Evolutionary conservation across 2,329 filamentous ascomycete genomes (phyloP), one percentile per base, ranked within the genome.

Genomic region (Nemania sp.): DNA sequence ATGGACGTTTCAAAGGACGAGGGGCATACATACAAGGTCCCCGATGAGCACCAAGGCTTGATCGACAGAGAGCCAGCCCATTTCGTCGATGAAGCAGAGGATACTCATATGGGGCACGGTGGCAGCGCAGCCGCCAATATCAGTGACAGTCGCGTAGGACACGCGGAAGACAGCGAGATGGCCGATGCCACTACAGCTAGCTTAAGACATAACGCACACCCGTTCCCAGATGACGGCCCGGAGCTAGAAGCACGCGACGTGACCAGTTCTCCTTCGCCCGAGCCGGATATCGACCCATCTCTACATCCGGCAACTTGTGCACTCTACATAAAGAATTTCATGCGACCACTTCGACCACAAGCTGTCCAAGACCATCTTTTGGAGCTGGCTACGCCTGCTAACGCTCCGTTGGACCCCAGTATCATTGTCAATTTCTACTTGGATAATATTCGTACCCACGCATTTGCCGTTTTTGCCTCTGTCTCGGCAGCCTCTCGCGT

Each of bases 281-380:
- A 75, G 55, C 69, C 66, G 18, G 73, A 76, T 40, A 75, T 81
- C 29, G 75, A 75, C 21, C 87, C 88, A 6, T 83, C 90, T 0
- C 76, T 88, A 37, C 90, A 95, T 73, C 83, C 86, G 20, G 87
- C 89, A 5, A 94, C 92, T 2, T 77, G 86, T 34, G 89, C 91
- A 15, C 79, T 98, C 48, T 98, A 97, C 77, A 95, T 98, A 68
- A 88, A 89, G 74, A 89, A 97, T 70, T 86, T 98, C 56, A 93
- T 96, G 86, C 88, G 94, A 48, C 93, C 95, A 10, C 80, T 98
- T 20, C 89, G 91, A 60, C 83, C 87, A 0, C 78, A 80, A 25
- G 80, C 81, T 17, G 83, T 98, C 1, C 86, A 85, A 68, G 81
- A 83, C 1, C 87, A 97, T 71, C 81, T 98, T 4, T 73, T 84